These are phyloP conservation scores for Prunus padus DNA, from an alignment of 306 rosid species.

Conservation along the genomic window DNA sequence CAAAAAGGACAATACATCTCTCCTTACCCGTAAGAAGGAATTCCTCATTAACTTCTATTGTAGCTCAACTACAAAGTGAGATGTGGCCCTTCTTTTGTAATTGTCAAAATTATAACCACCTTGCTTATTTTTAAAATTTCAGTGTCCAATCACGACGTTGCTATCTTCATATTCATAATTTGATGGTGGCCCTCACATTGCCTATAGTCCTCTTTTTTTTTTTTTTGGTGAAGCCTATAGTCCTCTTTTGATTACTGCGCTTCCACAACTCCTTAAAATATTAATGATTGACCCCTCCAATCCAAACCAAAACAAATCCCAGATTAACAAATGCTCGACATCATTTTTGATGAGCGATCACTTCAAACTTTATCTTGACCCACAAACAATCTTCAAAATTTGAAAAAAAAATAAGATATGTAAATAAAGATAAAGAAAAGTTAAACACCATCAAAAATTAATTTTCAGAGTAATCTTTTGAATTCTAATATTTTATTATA, in stretches of 20 bases:
- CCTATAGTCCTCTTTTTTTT: neutral
- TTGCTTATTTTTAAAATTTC: slow-evolving; percentile 3
- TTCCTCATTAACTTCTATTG: no score
- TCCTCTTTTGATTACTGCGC: neutral
- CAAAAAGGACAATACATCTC: neutral
- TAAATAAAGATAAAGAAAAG: neutral
- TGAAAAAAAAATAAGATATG: neutral
- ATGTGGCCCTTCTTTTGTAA: no score
- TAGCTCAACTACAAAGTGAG: no score
- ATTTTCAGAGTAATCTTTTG: neutral
- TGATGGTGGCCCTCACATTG: neutral
- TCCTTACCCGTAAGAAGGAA: no score
- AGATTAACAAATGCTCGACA: neutral
- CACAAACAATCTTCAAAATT: neutral
- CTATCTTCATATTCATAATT: neutral
- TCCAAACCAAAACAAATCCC: neutral
- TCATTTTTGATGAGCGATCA: neutral
- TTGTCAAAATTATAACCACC: neutral
- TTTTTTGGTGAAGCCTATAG: no score
- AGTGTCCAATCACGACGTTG: neutral
- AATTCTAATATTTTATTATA: no score
- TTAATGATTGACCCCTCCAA: slow-evolving; percentile 5
- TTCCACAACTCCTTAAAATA: slow-evolving; percentile 12
- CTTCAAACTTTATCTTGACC: neutral
- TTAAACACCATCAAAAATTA: neutral